Conservation (phyloP, 2,329 filamentous ascomycete genomes). For the Monilinia aucupariae region DNA sequence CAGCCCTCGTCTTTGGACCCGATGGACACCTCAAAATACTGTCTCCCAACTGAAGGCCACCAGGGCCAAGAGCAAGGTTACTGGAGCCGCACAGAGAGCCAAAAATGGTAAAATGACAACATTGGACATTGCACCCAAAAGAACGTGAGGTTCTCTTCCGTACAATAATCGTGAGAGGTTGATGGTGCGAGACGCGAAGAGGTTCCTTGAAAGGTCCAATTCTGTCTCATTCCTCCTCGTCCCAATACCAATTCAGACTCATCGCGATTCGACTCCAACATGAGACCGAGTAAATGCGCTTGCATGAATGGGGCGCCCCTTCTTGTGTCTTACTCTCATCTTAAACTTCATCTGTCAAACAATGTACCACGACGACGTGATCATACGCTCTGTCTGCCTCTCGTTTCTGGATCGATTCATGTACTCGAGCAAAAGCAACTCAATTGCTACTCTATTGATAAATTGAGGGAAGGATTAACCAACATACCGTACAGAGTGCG, state of each 20-base stretch:
- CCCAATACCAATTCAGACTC: too few species aligned
- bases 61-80: background rate
- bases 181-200: background rate
- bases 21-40: too few species aligned
- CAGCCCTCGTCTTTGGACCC: background rate
- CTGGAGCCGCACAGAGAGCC: background rate
- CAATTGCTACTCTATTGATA: too few species aligned
- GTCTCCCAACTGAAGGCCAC: too few species aligned
- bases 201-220: background rate
- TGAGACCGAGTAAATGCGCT: background rate
- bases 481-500: too few species aligned
- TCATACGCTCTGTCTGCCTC: too few species aligned
- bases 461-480: background rate
- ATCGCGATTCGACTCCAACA: background rate
- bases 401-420: background rate
- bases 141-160: background rate
- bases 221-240: background rate
- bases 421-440: background rate
- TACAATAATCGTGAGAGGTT: background rate
- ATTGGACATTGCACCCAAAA: background rate
- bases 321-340: background rate
- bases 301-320: background rate
- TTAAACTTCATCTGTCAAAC: background rate
- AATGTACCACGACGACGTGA: background rate
- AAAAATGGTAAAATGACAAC: background rate